These are phyloP conservation scores for Annulohypoxylon stygium DNA, from an alignment of 495 filamentous ascomycete species.

Conservation along the genomic window DNA sequence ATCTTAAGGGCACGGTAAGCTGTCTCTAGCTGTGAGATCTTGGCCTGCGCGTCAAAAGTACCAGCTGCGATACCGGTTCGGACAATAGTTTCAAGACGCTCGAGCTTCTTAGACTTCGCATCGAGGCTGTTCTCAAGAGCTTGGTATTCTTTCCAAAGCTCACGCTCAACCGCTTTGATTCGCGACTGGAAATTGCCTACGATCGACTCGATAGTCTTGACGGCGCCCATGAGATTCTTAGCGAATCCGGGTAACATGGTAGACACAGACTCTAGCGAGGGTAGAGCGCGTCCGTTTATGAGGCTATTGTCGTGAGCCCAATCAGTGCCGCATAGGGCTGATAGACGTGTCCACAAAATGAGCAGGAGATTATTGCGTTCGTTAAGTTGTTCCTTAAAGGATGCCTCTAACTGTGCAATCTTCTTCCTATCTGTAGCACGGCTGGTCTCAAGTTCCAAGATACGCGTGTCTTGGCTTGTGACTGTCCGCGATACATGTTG, in stretches of 20 bases:
- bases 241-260: conserved; percentile 85
- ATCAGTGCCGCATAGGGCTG: conserved; percentile 86
- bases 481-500: conserved; percentile 86
- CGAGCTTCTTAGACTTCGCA: conserved; percentile 84
- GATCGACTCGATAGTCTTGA: conserved; percentile 88
- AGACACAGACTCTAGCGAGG: conserved; percentile 83
- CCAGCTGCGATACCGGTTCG: conserved; percentile 64
- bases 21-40: conserved; percentile 78
- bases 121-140: conserved; percentile 84
- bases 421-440: conserved; percentile 80
- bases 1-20: conserved; percentile 87
- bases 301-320: conserved; percentile 92
- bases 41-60: conserved; percentile 62
- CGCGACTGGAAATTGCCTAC: conserved; percentile 83
- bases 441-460: conserved; percentile 83
- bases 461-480: conserved; percentile 82
- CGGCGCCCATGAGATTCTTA: conserved; percentile 86
- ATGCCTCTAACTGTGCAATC: conserved; percentile 77
- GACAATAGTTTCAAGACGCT: conserved; percentile 83
- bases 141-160: conserved; percentile 91
- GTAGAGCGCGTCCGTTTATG: conserved; percentile 84
- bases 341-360: conserved; percentile 87
- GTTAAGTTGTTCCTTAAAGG: conserved; percentile 84
- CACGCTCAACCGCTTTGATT: conserved; percentile 85
- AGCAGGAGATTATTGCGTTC: conserved; percentile 92